Evolutionary conservation across 2,329 filamentous ascomycete species (phyloP).

Genomic region (Chaetomium globosum): DNA sequence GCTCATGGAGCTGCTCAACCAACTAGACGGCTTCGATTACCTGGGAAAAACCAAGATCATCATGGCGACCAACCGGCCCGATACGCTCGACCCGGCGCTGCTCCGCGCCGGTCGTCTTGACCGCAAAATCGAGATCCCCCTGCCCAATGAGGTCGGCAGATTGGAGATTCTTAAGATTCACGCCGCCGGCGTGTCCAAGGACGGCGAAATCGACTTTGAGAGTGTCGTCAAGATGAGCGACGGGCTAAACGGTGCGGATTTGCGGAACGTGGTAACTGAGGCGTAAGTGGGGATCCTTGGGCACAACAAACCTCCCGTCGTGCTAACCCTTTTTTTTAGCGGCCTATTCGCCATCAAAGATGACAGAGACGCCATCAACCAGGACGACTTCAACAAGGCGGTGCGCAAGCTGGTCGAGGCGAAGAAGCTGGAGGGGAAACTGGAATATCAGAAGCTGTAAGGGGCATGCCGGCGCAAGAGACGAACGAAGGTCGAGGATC

Average conservation of each 20-base stretch:
- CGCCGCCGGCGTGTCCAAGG: conserved; percentile 78
- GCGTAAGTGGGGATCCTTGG: conserved; percentile 65
- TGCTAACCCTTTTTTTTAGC: conserved; percentile 49
- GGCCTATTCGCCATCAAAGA: conserved; percentile 98
- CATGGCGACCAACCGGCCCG: conserved; percentile 98
- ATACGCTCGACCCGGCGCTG: conserved; percentile 91
- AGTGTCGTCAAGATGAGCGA: conserved; percentile 99
- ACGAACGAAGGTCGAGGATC: background rate
- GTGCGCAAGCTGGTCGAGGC: conserved; percentile 95
- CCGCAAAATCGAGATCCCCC: conserved; percentile 94
- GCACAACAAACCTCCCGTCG: no score
- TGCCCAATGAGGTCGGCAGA: conserved; percentile 95
- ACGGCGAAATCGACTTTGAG: conserved; percentile 97
- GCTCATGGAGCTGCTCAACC: conserved; percentile 97
- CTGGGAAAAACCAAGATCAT: conserved; percentile 99
- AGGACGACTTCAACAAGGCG: conserved; percentile 99
- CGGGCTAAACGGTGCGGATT: conserved; percentile 93
- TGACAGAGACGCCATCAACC: conserved; percentile 92
- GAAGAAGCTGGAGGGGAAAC: conserved; percentile 98
- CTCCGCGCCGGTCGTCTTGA: conserved; percentile 91
- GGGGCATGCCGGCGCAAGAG: no score
- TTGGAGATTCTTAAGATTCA: conserved; percentile 99
- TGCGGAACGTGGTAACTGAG: conserved; percentile 97
- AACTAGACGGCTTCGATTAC: conserved; percentile 98
- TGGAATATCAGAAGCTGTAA: conserved; percentile 95